Evolutionary conservation across 2,329 filamentous ascomycete species (phyloP), one percentile per base, ranked within the genome.

Genomic region (Chaetomiaceae sp.): DNA sequence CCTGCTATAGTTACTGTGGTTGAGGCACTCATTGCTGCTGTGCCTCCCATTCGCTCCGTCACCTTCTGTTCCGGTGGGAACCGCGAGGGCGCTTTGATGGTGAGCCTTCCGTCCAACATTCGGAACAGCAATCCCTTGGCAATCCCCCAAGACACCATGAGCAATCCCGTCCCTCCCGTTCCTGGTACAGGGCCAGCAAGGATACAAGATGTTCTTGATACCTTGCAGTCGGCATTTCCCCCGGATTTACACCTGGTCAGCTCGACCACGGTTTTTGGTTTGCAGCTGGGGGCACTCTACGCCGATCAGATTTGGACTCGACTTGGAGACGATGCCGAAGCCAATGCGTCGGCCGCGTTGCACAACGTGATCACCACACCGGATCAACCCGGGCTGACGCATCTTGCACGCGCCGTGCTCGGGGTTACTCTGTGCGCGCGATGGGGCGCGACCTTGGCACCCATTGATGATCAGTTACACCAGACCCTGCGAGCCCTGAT

Each of bases 61-160:
- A 85, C 85, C 1, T 96, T 96, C 68, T 95, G 89, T 64, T 85
- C 89, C 60, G 66, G 91, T 17, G 91, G 90, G 7, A 91, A 96
- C 55, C 77, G 90, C 35, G 90, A 96, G 68, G 91, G 91, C 0
- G 83, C 83, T 38, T 71, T 96, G 34, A 89, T 89, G 69, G 82
- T 87, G 68, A 83, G 77, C 54, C 76, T 96, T 10, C 74, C 81
- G 0, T 58, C 67, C 0, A 65, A 74, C 0, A 67, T 86, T 14
- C 80, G 86, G 48, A 78, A 82, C 44, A 75, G 80, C 57, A 76
- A 85, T 59, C 89, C 90, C 0, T 70, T 95, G 2, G 19, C 34
- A 9, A 35, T 19, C 19, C 38, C 38, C 4, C 35, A 48, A n/a
- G 21, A 37, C 10, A 7, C 19, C 14, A 19, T 30, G n/a, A 37